Conservation (phyloP, 2,329 filamentous ascomycete species). For the Aureobasidium sp. region DNA sequence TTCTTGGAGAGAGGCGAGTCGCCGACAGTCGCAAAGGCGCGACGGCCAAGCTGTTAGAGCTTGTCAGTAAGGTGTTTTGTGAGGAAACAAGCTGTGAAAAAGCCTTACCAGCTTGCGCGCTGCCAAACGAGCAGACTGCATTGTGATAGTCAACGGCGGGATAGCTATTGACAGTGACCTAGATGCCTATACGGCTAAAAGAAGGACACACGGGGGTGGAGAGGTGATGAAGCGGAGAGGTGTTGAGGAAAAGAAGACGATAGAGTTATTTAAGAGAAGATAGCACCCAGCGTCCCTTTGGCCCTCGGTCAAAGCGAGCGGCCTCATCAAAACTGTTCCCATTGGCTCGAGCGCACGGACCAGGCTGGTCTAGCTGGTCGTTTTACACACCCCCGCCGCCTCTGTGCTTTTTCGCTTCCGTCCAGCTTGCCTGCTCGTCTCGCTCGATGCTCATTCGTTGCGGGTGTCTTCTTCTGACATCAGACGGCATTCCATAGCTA, state of each 20-base stretch:
- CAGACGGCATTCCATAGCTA: not conserved
- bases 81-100: not conserved
- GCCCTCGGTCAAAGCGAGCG: conserved; percentile 10
- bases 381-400: conserved; percentile 8
- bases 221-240: conserved; percentile 13
- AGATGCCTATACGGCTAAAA: conserved; percentile 12
- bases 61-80: not conserved
- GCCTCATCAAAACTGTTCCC: not conserved
- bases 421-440: conserved; percentile 1
- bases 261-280: conserved; percentile 11
- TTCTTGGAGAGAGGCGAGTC: conserved; percentile 86
- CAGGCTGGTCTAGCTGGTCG: conserved; percentile 1
- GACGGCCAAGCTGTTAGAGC: conserved; percentile 42
- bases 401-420: conserved; percentile 8
- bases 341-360: conserved; percentile 5
- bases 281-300: conserved; percentile 4
- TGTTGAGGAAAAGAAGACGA: conserved; percentile 13
- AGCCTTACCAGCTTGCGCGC: conserved; percentile 33
- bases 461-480: not conserved
- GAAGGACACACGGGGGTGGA: conserved; percentile 9
- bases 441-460: not conserved
- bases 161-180: conserved; percentile 12
- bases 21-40: conserved; percentile 70
- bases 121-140: conserved; percentile 30
- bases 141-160: conserved; percentile 19